A percentile compares a stretch with the other conserved stretches of the same genome.
These are phyloP conservation scores for Saccharata proteae DNA, from an alignment of 2,329 filamentous ascomycete genomes.

Conservation along the genomic window DNA sequence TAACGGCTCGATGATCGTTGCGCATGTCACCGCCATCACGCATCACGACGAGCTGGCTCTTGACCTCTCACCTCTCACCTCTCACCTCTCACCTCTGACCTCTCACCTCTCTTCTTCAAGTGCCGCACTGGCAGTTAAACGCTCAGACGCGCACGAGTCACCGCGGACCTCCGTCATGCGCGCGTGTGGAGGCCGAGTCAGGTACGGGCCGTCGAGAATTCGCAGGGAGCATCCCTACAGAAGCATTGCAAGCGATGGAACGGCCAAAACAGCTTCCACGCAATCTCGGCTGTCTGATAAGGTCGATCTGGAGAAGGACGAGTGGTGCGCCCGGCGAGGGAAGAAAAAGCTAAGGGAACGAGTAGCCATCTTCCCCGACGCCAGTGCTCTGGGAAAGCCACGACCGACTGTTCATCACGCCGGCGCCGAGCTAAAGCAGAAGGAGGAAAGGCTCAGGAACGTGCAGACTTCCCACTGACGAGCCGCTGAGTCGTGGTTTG, in stretches of 20 bases:
- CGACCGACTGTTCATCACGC: not conserved
- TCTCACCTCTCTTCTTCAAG: too few species aligned
- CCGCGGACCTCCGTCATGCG: conserved; percentile 9
- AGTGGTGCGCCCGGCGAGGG: conserved; percentile 2
- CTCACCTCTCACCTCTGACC: too few species aligned
- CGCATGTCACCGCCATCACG: too few species aligned
- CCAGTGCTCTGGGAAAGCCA: conserved; percentile 14
- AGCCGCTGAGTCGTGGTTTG: conserved; percentile 14
- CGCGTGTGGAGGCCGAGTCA: conserved; percentile 11
- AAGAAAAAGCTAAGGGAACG: conserved; percentile 24
- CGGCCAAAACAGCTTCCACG: conserved; percentile 22
- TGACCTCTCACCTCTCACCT: too few species aligned
- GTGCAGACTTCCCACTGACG: conserved; percentile 2
- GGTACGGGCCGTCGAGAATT: conserved; percentile 15
- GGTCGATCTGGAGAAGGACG: conserved; percentile 16
- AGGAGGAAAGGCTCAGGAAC: conserved; percentile 9
- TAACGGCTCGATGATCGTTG: too few species aligned
- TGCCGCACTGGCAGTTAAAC: too few species aligned
- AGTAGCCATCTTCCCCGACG: conserved; percentile 24
- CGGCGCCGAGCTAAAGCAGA: conserved; percentile 5
- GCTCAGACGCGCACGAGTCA: conserved; percentile 13
- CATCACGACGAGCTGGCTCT: too few species aligned
- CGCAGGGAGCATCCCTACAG: conserved; percentile 6
- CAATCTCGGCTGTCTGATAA: conserved; percentile 22
- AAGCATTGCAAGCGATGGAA: conserved; percentile 13